phyloP scores from a whole-genome alignment of 2,329 filamentous ascomycete species.

The Sporothrix curviconia region DNA sequence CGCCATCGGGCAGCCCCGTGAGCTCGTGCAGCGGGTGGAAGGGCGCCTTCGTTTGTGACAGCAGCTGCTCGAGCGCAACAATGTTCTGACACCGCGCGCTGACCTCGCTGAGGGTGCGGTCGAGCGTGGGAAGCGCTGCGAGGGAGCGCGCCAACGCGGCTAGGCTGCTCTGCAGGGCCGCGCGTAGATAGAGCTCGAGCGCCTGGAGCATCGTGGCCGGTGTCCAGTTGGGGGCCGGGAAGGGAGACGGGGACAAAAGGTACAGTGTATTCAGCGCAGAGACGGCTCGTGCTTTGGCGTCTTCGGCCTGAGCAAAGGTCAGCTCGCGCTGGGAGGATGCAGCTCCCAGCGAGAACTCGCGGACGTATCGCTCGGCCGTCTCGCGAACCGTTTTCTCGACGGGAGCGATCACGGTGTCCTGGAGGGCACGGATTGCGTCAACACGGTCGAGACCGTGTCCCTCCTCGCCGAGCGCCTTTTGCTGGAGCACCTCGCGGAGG shows the following conservation, averaged over 20 bases:
- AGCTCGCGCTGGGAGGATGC: constrained; percentile 28
- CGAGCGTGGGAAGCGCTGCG: constrained; percentile 71
- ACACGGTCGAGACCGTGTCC: constrained; percentile 70
- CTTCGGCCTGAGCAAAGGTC: constrained; percentile 62
- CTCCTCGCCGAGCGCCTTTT: constrained; percentile 63
- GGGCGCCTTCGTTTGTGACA: constrained; percentile 62
- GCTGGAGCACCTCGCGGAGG: constrained; percentile 65
- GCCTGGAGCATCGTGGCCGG: constrained; percentile 69
- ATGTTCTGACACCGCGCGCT: constrained; percentile 83
- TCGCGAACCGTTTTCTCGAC: constrained; percentile 68
- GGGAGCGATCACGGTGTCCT: constrained; percentile 59
- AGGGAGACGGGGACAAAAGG: constrained; percentile 66
- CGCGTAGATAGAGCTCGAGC: constrained; percentile 75
- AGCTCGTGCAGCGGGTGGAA: constrained; percentile 55
- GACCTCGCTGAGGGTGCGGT: constrained; percentile 74
- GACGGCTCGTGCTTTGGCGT: constrained; percentile 66
- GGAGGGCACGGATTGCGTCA: constrained; percentile 63
- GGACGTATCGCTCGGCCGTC: constrained; percentile 68
- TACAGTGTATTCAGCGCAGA: constrained; percentile 74
- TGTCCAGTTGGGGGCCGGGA: constrained; percentile 35
- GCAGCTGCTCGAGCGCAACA: constrained; percentile 74
- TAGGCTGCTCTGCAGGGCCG: constrained; percentile 70
- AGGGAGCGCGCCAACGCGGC: constrained; percentile 69
- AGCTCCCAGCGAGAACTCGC: constrained; percentile 72
- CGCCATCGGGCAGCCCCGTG: background rate